A percentile compares a stretch with the other conserved stretches of the same genome.
Conservation (phyloP, 192 early-diverging fungal genomes). For the Umbelopsis sp. region DNA sequence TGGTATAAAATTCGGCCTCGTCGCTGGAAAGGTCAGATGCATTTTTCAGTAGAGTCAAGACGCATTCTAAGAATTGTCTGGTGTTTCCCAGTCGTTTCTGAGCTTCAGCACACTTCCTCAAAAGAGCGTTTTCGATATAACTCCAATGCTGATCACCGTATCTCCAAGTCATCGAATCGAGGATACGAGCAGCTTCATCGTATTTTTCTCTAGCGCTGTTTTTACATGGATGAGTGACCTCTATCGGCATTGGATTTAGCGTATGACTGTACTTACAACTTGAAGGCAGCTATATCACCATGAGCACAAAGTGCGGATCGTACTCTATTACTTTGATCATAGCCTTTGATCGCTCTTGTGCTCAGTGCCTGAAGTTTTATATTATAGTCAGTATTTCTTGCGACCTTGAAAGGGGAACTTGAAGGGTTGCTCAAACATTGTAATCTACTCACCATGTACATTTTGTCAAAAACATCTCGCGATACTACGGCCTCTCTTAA, state of each 20-base stretch:
- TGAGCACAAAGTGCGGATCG: constrained; percentile 66
- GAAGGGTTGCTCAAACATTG: not conserved
- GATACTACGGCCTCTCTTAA: constrained; percentile 60
- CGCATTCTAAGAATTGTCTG: constrained; percentile 49
- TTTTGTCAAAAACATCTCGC: constrained; percentile 66
- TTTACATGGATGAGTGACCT: not conserved
- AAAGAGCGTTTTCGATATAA: constrained; percentile 61
- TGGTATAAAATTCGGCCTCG: constrained; percentile 44
- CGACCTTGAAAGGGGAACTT: not conserved
- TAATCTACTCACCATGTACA: constrained; percentile 63
- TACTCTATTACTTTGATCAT: constrained; percentile 61
- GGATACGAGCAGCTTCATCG: constrained; percentile 61
- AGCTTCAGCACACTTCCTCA: constrained; percentile 69
- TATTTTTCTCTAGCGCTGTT: constrained; percentile 63
- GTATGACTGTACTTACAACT: constrained; percentile 61
- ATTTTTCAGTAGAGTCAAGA: constrained; percentile 54
- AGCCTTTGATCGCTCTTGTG: constrained; percentile 68
- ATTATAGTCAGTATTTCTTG: not conserved
- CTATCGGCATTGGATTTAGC: not conserved
- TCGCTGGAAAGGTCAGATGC: constrained; percentile 45
- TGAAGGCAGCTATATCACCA: constrained; percentile 74
- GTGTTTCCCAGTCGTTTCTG: constrained; percentile 54
- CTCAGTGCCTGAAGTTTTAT: constrained; percentile 52
- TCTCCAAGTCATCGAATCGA: constrained; percentile 59
- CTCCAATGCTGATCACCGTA: constrained; percentile 66